Base-by-base conservation (phyloP, 192 early-diverging fungal species). In the Diversispora epigaea region DNA sequence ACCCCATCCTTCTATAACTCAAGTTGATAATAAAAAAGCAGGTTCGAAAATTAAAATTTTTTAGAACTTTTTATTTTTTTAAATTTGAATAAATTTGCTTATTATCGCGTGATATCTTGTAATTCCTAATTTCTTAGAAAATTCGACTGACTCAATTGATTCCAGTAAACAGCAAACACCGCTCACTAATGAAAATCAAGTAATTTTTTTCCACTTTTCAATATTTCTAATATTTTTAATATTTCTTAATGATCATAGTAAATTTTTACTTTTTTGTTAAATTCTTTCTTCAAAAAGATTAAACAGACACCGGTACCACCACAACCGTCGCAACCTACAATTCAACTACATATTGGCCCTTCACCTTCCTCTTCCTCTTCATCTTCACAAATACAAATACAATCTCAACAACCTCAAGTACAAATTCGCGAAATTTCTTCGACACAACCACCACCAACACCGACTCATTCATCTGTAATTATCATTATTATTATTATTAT, bases 1-100 rank as follows among this genome's bases (percentile, higher is more conserved):
- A 11, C 54, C 65, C 6, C 50, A 68, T 44, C 50, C n/a, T n/a
- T 22, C 62, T 22, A 60, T 72, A 52, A 54, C 76, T 17, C 60
- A 68, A 65, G 47, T 6, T 32, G 61, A 46, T 19, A 69, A 54
- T 46, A 54, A 54, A 52, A 66, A 43, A 21, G 25, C 25, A 32
- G 44, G 39, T 64, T 44, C 6, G 62, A 43, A 64, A 39, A 39
- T 39, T 61, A 2, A 9, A 14, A 19, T 58, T 14, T 22, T 46
- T 32, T 32, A 32, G 25, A 32, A 32, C 25, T 32, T 32, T 32
- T 32, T 1, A 1, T 32, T 32, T 32, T 32, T 32, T 32, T 1
- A 32, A 32, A 32, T 32, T 32, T 32, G 25, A 32, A 1, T 32
- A 32, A 32, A 32, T 32, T 32, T 32, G 25, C 25, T 32, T 32